Conservation (phyloP, 441 rosid genomes). For the Dalechampia spathulata region DNA sequence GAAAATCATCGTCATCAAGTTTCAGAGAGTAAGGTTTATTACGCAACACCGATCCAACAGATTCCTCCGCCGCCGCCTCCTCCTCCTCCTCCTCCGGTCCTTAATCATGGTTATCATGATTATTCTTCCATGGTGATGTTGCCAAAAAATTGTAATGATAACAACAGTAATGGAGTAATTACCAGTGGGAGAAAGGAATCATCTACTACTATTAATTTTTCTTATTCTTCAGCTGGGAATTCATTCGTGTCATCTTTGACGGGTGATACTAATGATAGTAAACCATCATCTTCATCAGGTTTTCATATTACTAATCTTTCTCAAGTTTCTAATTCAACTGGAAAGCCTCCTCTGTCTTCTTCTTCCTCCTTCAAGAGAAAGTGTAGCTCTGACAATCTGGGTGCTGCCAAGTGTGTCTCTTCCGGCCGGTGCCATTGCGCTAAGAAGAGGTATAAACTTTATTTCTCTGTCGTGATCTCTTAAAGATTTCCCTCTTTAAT, state of each 20-base stretch:
- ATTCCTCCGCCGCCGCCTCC: conserved; percentile 27
- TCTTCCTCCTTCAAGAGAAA: conserved; percentile 48
- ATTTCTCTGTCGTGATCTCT: background rate
- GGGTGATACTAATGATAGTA: conserved; percentile 34
- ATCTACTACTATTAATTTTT: conserved; percentile 51
- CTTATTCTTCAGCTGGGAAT: conserved; percentile 43
- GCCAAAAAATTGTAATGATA: conserved; percentile 11
- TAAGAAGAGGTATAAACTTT: conserved; percentile 45
- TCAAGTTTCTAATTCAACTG: conserved; percentile 34
- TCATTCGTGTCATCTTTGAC: conserved; percentile 43
- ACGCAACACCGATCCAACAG: conserved; percentile 64
- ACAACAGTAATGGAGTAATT: conserved; percentile 1
- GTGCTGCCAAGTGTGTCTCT: conserved; percentile 47
- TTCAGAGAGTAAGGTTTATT: conserved; percentile 29
- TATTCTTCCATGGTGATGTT: conserved; percentile 8
- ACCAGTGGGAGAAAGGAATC: conserved; percentile 38
- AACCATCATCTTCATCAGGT: conserved; percentile 38
- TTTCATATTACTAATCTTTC: conserved; percentile 55
- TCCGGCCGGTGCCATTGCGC: conserved; percentile 76
- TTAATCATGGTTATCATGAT: conserved; percentile 16
- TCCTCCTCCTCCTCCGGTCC: background rate
- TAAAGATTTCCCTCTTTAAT: no score
- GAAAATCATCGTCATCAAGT: conserved; percentile 6
- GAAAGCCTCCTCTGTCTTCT: conserved; percentile 50
- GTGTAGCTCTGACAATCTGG: conserved; percentile 48